These are phyloP conservation scores for Claviceps arundinis DNA, from an alignment of 2,329 filamentous ascomycete species.

Conservation along the genomic window DNA sequence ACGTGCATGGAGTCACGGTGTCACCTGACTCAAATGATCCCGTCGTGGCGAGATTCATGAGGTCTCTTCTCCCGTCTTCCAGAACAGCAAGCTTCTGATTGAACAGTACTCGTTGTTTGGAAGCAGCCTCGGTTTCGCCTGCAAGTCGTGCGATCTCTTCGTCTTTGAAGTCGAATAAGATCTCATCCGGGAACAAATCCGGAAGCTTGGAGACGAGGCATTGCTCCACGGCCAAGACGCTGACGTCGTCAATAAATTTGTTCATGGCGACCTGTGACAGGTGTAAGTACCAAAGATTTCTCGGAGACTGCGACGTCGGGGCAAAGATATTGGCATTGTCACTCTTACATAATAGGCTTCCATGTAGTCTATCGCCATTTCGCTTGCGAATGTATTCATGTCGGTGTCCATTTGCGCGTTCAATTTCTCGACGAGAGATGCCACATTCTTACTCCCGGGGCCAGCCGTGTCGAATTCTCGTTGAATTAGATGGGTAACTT, in stretches of 20 bases:
- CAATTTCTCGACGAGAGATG: neutral
- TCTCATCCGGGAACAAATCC: slow-evolving; percentile 9
- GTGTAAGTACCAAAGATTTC: neutral
- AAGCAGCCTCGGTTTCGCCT: slow-evolving; percentile 1
- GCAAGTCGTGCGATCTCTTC: slow-evolving; percentile 3
- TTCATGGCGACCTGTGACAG: slow-evolving; percentile 10
- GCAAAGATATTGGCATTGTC: neutral
- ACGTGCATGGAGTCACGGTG: too few relatives aligned
- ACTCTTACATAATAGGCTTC: slow-evolving; percentile 26
- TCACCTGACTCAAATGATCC: neutral
- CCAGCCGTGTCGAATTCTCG: too few relatives aligned
- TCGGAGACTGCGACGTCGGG: neutral
- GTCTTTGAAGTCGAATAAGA: slow-evolving; percentile 9
- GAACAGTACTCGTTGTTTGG: neutral
- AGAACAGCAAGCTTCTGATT: slow-evolving; percentile 3
- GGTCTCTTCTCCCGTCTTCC: neutral
- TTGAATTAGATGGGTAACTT: too few relatives aligned
- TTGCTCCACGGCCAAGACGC: slow-evolving; percentile 13
- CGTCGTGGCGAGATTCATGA: neutral
- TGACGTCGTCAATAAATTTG: slow-evolving; percentile 12
- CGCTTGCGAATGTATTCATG: slow-evolving; percentile 2
- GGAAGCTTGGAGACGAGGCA: slow-evolving; percentile 10
- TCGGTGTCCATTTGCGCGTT: neutral
- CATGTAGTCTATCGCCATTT: slow-evolving; percentile 20
- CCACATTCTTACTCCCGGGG: too few relatives aligned